These are phyloP conservation scores for Suaeda aralocaspica DNA, from an alignment of 148 eudicot genomes.

Conservation along the genomic window DNA sequence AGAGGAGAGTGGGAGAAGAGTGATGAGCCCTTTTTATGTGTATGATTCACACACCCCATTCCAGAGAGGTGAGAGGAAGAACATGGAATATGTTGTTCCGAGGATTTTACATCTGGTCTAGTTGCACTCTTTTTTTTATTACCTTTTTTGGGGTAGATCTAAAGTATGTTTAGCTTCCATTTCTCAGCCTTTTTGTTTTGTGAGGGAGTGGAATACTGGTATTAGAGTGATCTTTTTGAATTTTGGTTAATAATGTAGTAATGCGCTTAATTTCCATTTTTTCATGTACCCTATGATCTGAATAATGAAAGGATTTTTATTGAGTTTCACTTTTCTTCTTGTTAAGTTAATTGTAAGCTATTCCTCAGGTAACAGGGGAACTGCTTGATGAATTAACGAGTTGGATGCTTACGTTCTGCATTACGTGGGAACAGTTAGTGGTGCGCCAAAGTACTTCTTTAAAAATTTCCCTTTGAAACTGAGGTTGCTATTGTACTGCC, in stretches of 20 bases:
- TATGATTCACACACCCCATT: background rate
- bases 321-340: background rate
- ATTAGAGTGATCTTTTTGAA: background rate
- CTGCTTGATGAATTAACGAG: constrained; percentile 61
- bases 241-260: too few species aligned
- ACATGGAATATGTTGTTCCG: background rate
- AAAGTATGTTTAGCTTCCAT: background rate
- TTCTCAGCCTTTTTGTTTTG: background rate
- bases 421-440: constrained; percentile 98
- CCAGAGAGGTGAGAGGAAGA: background rate
- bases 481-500: background rate
- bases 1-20: background rate
- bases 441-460: constrained; percentile 77
- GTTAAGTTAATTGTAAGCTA: background rate
- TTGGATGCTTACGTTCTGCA: constrained; percentile 96
- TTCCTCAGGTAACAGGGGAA: constrained; percentile 85
- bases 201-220: background rate
- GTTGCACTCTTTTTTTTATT: background rate
- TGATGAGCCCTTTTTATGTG: background rate
- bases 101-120: background rate
- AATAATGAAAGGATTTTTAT: background rate
- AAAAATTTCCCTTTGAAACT: background rate
- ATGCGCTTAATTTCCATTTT: too few species aligned
- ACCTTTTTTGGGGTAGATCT: background rate
- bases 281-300: too few species aligned